These are phyloP conservation scores for Tardiomyces blankii DNA, from an alignment of 1,139 yeast genomes.

Conservation along the genomic window DNA sequence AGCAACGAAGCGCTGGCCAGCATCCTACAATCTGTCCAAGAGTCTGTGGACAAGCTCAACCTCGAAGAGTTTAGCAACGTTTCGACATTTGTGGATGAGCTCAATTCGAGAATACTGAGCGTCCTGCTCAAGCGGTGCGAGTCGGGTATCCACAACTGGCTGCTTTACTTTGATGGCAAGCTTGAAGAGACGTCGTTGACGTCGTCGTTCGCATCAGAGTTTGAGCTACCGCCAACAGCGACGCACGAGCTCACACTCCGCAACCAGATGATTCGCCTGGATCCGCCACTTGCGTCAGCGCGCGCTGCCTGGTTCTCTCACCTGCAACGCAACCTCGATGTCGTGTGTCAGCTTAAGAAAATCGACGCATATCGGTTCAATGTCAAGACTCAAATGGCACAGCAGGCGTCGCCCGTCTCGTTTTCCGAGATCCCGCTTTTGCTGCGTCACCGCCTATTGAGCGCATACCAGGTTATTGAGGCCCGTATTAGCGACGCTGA, in stretches of 20 bases:
- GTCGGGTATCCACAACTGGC: slow-evolving; percentile 10
- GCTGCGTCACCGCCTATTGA: slow-evolving; percentile 2
- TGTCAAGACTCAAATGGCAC: slow-evolving; percentile 6
- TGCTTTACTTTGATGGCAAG: slow-evolving; percentile 6
- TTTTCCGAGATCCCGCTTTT: neutral
- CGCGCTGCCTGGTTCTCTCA: slow-evolving; percentile 21
- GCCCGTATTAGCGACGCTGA: slow-evolving; percentile 20
- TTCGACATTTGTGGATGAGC: slow-evolving; percentile 26
- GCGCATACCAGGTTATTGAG: slow-evolving; percentile 16
- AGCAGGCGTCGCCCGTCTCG: too few species aligned
- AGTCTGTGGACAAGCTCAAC: slow-evolving; percentile 31
- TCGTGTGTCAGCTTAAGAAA: slow-evolving; percentile 17
- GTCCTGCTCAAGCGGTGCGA: slow-evolving; percentile 29
- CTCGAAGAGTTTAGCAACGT: slow-evolving; percentile 33
- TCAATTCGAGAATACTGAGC: slow-evolving; percentile 32
- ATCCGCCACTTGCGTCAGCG: slow-evolving; percentile 32
- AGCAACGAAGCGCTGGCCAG: slow-evolving; percentile 12
- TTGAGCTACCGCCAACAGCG: neutral
- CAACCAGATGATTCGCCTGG: slow-evolving; percentile 34
- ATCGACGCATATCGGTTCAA: slow-evolving; percentile 25
- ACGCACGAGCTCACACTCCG: slow-evolving; percentile 33
- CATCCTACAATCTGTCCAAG: slow-evolving; percentile 30
- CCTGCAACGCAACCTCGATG: slow-evolving; percentile 21
- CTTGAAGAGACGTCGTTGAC: neutral
- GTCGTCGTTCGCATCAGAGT: neutral